A percentile compares a stretch with the other conserved stretches of the same genome.
Conservation (phyloP, 805 yeast genomes). For the Spathaspora boniae region DNA sequence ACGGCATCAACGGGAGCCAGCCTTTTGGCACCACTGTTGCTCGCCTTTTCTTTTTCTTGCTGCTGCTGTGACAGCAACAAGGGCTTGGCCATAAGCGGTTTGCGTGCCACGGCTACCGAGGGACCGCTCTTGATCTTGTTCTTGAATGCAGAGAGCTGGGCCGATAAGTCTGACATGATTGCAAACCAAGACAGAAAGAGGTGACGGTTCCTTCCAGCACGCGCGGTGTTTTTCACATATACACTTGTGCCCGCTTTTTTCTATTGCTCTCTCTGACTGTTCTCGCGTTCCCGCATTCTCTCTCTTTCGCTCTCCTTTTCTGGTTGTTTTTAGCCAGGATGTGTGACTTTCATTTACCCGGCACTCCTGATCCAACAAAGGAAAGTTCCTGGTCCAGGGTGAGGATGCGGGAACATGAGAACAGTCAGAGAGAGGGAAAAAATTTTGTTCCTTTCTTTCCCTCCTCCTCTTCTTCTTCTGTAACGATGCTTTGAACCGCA, state of each 20-base stretch:
- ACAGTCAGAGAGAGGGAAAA: background rate
- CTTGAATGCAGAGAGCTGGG: slow-evolving; percentile 45
- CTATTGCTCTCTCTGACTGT: background rate
- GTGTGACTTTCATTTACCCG: no score
- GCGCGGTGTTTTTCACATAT: no score
- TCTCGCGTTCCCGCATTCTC: background rate
- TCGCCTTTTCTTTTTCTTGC: slow-evolving; percentile 3
- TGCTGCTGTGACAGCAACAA: background rate
- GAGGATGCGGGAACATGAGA: background rate
- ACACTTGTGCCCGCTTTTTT: no score
- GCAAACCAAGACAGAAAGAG: slow-evolving; percentile 4
- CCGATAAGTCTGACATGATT: slow-evolving; percentile 35
- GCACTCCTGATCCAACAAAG: no score
- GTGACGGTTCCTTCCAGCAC: no score
- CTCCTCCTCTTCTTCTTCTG: background rate
- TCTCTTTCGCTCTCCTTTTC: background rate
- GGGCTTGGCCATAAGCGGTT: slow-evolving; percentile 18
- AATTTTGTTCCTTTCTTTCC: slow-evolving; percentile 5
- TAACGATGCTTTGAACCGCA: slow-evolving; percentile 4
- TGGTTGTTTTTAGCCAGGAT: no score
- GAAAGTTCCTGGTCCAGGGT: background rate
- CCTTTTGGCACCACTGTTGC: slow-evolving; percentile 12
- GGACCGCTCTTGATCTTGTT: slow-evolving; percentile 44
- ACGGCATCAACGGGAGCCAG: slow-evolving; percentile 19
- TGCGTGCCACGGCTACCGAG: slow-evolving; percentile 33